Percentiles rank a stretch among this genome's conserved stretches.
phyloP scores from a whole-genome alignment of 139 green algal genomes.

The Desmodesmus armatus region DNA sequence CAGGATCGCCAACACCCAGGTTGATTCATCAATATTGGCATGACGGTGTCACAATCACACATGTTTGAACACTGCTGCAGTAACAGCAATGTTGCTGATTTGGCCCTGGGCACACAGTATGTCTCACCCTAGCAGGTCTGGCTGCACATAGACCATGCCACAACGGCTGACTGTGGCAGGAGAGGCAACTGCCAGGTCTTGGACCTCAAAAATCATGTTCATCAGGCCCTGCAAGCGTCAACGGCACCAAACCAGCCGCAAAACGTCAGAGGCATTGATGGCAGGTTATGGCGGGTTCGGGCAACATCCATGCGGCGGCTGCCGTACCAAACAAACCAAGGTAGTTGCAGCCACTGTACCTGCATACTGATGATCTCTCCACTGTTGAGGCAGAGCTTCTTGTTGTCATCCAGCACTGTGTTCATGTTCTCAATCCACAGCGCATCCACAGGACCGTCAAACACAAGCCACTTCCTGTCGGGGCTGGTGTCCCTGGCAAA shows the following conservation, averaged over 20 bases:
- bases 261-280: no score
- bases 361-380: slow-evolving; percentile 90
- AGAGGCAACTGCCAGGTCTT: slow-evolving; percentile 80
- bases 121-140: slow-evolving; percentile 41
- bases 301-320: no score
- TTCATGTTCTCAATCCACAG: slow-evolving; percentile 94
- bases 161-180: slow-evolving; percentile 85
- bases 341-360: no score
- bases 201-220: slow-evolving; percentile 90
- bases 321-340: no score
- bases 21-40: no score
- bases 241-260: neutral
- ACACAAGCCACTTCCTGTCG: slow-evolving; percentile 77
- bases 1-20: no score
- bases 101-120: no score
- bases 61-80: no score
- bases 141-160: slow-evolving; percentile 85
- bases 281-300: no score
- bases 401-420: slow-evolving; percentile 91
- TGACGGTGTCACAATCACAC: no score
- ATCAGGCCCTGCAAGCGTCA: slow-evolving; percentile 56
- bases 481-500: slow-evolving; percentile 54
- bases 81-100: neutral
- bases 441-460: slow-evolving; percentile 87
- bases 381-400: slow-evolving; percentile 88